Base-by-base conservation (phyloP, 257 asterid genomes). In the Plantago major region DNA sequence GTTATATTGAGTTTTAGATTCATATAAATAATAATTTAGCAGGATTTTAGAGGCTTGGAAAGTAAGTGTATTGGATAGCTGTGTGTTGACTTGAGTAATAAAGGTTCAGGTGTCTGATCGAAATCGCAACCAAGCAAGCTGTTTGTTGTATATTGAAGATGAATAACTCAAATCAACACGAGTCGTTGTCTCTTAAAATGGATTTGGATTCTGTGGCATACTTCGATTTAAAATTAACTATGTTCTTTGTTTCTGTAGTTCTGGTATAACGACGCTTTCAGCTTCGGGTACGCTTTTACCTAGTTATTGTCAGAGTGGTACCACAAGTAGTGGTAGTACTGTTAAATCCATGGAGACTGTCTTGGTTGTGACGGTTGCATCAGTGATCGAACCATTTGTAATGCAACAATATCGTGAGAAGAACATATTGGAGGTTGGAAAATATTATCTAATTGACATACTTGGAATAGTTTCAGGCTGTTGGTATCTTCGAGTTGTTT, bases 241-340 rank as follows among this genome's bases (percentile, higher is more conserved):
- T 33, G 40, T 22, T 46, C n/a, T 65, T 22, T 67, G 54, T 56
- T 22, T 63, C 55, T 50, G 67, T 48, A 92, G 99, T 78, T 81
- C 93, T 73, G 99, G 99, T 59, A 81, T 80, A 75, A 92, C 98
- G 28, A 86, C 85, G 69, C 82, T 92, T 50, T 92, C 98, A 38
- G 97, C 98, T 10, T 92, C 98, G 17, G 98, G 98, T 62, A 76
- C 79, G 88, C 79, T 92, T 69, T 70, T 92, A 62, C 95, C 92
- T 7, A 73, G 81, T 61, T 78, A 82, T 69, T 42, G 71, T 56
- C 46, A 37, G 55, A 55, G 63, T 67, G 74, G 64, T 60, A 62
- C 81, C 22, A 42, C 46, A 28, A 73, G 64, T 46, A 46, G 67
- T 57, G 71, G 60, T 19, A 43, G 55, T 22, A 58, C 63, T 50